Evolutionary conservation across 1,284 basidiomycete genomes (phyloP), one percentile per base, ranked within the genome.

Genomic region (Ceratobasidium sp.): DNA sequence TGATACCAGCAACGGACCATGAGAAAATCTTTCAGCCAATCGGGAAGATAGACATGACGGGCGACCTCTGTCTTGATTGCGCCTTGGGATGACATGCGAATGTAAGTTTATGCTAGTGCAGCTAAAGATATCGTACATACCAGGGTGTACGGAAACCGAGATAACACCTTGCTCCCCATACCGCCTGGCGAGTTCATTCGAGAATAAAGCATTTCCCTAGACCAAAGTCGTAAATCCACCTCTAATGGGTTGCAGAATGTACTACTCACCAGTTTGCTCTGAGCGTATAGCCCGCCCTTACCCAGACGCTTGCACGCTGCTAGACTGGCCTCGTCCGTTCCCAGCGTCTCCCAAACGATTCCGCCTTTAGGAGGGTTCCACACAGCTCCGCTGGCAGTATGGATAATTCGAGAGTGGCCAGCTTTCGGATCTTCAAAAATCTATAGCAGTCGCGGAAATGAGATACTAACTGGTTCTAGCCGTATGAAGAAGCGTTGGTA

Each of bases 321-420:
- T 20, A 17, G 17, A n/a, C 87, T 80, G 23, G 80, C 81, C 0
- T 83, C 82, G 2, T 82, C 81, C 74, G 84, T 84, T 61, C 81
- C 83, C 70, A 87, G 80, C 0, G 84, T 84, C 20, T 84, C 82
- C 78, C 83, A 86, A 62, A 86, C 80, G 33, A 86, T 69, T 0
- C 80, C 80, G 59, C 83, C 83, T 0, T 83, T 84, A 7, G 82
- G 65, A 1, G 80, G 78, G 73, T 86, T 80, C 0, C 80, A 59
- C 6, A 73, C 64, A 15, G 79, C 84, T 3, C 81, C 80, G 0
- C 89, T 91, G 0, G 88, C 85, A 7, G 86, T 85, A 67, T 85
- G 84, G 78, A 91, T 83, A 28, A 92, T 84, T 20, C 91, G 86
- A 0, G 86, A 83, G 40, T 87, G 86, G 12, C 85, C 82, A n/a